Base-by-base conservation (phyloP, 23 red algal genomes). In the Pyropia yezoensis region DNA sequence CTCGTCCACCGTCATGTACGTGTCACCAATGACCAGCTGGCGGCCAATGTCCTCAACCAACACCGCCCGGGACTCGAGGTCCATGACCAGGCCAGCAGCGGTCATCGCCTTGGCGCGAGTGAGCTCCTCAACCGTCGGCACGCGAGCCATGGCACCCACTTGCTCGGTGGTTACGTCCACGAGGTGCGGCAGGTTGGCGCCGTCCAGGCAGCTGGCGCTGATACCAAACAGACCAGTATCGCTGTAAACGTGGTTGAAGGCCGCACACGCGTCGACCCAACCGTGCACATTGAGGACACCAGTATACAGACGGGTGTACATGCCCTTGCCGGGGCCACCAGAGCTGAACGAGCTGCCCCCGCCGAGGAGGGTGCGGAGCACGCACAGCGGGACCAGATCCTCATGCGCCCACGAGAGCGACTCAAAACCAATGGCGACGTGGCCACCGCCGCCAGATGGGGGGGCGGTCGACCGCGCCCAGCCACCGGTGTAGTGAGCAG, bases 301-400 rank as follows among this genome's bases (percentile, higher is more conserved):
- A 14, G 93, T 86, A 52, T 90, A 97, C 62, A 97, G 50, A 9
- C 85, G 84, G 27, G 93, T 89, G 66, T 90, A 91, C 93, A 97
- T 90, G 53, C 93, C 93, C 67, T 97, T 97, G 14, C 93, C 93
- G 39, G 93, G 93, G 17, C 93, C 93, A 50, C 93, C 93, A 30
- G 93, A 83, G 50, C 79, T 87, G 70, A 97, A 97, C 0, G 79
- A 90, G 12, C 87, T 85, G 20, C 93, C 93, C 34, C 93, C 93
- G 34, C 93, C 93, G 16, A 97, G 64, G 12, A 97, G 72, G 19
- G 85, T 90, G 60, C 88, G 79, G 28, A 97, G 71, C 7, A 97
- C 84, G 60, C 79, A 89, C 7, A 75, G 66, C 11, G 93, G 80
- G 27, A 97, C 78, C 14, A 97, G 85, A 22, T 90, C 85, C 23